Evolutionary conservation across 176 grass and related monocot species (phyloP).

Genomic region (Carex scoparia): DNA sequence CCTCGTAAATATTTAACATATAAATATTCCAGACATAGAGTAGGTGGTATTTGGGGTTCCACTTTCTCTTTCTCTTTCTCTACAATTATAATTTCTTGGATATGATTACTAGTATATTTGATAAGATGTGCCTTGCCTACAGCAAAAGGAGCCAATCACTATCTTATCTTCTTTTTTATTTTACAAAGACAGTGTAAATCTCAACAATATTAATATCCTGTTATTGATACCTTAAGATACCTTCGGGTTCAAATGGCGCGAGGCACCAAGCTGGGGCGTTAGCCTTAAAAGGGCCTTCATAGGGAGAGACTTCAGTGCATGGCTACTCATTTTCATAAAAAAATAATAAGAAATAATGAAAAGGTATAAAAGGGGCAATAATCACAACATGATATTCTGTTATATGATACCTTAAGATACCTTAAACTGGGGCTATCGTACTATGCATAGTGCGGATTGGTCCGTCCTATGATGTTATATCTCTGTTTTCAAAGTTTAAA

Average conservation of each 20-base stretch:
- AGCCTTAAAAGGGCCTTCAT: conserved; percentile 58
- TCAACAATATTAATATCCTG: background rate
- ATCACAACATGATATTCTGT: too few species aligned
- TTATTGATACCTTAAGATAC: conserved; percentile 53
- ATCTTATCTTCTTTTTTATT: background rate
- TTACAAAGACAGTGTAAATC: background rate
- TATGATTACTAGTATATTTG: background rate
- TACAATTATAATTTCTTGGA: background rate
- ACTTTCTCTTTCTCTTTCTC: background rate
- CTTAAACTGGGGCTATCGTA: too few species aligned
- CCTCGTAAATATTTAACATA: background rate
- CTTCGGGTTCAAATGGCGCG: conserved; percentile 93
- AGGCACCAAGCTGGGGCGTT: conserved; percentile 78
- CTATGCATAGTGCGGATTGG: too few species aligned
- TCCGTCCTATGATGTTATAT: too few species aligned
- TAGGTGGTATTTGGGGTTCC: background rate
- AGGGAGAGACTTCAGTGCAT: conserved; percentile 70
- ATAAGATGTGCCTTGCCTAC: background rate
- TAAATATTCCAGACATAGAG: background rate
- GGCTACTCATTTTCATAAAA: conserved; percentile 36
- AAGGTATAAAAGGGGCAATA: background rate
- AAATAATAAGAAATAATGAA: background rate
- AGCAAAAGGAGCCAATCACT: background rate
- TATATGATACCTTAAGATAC: too few species aligned
- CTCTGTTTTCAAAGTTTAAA: too few species aligned